Conservation (phyloP, 106 monocot genomes). For the Dendrobium officinale region DNA sequence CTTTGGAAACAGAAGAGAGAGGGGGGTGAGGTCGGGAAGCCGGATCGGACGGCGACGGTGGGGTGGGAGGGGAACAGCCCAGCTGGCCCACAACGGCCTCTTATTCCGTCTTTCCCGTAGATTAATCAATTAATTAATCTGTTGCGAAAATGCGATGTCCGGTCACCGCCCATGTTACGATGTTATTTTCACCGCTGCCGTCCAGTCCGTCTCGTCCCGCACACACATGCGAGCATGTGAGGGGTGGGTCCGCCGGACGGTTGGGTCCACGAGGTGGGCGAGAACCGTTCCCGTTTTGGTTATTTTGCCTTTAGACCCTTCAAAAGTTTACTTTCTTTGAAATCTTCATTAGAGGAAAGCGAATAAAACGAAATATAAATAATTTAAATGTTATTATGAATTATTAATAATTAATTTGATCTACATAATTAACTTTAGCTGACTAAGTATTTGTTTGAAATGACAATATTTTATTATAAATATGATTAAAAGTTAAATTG, state of each 20-base stretch:
- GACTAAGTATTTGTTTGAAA: no score
- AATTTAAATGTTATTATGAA: no score
- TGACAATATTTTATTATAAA: no score
- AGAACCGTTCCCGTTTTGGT: slow-evolving; percentile 6
- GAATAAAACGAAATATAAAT: no score
- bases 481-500: no score
- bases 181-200: slow-evolving; percentile 1
- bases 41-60: slow-evolving; percentile 4
- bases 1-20: not conserved
- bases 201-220: not conserved
- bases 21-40: not conserved
- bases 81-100: not conserved
- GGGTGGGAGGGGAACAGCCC: not conserved
- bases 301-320: not conserved
- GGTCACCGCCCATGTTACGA: not conserved
- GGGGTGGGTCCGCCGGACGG: not conserved
- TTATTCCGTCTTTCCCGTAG: slow-evolving; percentile 5
- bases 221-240: slow-evolving; percentile 3
- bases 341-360: not conserved
- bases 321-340: not conserved
- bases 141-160: not conserved
- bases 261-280: slow-evolving; percentile 5
- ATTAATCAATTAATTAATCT: slow-evolving; percentile 1
- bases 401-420: no score
- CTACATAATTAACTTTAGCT: no score